Percentiles rank a stretch among this genome's conserved stretches.
phyloP scores from a whole-genome alignment of 805 yeast genomes.

The Metschnikowia anglica region DNA sequence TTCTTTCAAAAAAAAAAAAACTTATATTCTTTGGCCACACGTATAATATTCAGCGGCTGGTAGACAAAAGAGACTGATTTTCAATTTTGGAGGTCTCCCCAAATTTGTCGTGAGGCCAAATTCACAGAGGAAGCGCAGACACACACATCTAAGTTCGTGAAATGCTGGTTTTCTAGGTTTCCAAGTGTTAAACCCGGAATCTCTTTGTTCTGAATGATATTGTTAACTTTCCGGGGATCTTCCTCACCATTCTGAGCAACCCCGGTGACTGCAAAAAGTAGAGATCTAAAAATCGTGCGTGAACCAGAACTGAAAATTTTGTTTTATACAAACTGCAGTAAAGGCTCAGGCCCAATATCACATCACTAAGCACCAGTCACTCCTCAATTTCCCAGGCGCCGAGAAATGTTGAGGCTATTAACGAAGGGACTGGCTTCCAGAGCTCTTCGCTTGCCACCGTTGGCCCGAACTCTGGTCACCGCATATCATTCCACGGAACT shows the following conservation, averaged over 20 bases:
- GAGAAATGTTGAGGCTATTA: slow-evolving; percentile 19
- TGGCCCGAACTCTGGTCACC: slow-evolving; percentile 11
- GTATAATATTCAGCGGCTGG: no score
- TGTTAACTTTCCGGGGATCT: no score
- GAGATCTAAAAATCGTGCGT: slow-evolving; percentile 7
- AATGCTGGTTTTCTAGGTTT: no score
- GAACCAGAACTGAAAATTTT: slow-evolving; percentile 13
- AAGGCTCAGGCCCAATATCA: neutral
- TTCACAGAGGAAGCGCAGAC: no score
- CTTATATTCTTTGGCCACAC: no score
- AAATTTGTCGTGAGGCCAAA: neutral
- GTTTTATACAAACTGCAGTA: slow-evolving; percentile 11
- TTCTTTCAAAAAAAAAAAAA: no score
- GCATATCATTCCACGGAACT: slow-evolving; percentile 25
- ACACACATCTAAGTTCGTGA: no score
- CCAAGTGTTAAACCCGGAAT: no score
- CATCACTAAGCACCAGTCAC: slow-evolving; percentile 3
- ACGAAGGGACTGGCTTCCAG: slow-evolving; percentile 11
- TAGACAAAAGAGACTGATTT: neutral
- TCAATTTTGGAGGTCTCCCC: neutral
- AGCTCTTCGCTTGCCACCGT: slow-evolving; percentile 8
- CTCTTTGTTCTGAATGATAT: no score
- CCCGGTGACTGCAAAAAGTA: neutral
- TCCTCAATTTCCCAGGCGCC: slow-evolving; percentile 2
- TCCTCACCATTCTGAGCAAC: neutral